These are phyloP conservation scores for Trichophyton schoenleinii DNA, from an alignment of 2,329 filamentous ascomycete genomes.

Conservation along the genomic window DNA sequence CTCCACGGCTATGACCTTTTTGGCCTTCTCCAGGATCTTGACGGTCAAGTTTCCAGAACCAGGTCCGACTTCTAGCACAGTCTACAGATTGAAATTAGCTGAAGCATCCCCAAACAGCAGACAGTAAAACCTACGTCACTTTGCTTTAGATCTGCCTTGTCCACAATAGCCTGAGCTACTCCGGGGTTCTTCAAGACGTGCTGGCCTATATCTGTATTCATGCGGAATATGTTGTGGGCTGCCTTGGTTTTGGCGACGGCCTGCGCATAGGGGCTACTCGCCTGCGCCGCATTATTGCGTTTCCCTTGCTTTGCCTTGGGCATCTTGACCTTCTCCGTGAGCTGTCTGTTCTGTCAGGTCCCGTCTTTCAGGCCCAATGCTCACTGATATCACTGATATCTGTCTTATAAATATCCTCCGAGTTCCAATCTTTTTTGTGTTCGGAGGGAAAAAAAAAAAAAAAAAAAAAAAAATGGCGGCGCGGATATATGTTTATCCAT, in stretches of 20 bases:
- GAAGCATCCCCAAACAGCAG: background rate
- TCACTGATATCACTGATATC: background rate
- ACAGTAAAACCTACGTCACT: slow-evolving; percentile 44
- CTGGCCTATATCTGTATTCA: slow-evolving; percentile 81
- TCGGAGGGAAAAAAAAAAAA: background rate
- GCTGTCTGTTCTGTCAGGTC: background rate
- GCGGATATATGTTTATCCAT: background rate
- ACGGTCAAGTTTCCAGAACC: slow-evolving; percentile 84
- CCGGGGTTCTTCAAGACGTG: slow-evolving; percentile 91
- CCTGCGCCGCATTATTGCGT: slow-evolving; percentile 38
- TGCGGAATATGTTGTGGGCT: slow-evolving; percentile 85
- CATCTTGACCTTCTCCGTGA: slow-evolving; percentile 27
- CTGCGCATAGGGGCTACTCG: slow-evolving; percentile 28
- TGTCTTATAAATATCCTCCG: background rate
- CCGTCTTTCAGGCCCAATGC: background rate
- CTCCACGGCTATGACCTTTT: slow-evolving; percentile 75
- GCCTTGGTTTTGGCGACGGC: slow-evolving; percentile 37
- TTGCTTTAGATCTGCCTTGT: slow-evolving; percentile 81
- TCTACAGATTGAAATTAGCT: slow-evolving; percentile 29
- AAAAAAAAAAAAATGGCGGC: background rate
- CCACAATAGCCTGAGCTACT: slow-evolving; percentile 67
- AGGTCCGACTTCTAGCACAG: slow-evolving; percentile 83
- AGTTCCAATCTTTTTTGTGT: too few relatives aligned
- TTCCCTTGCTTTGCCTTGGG: slow-evolving; percentile 43
- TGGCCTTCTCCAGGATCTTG: slow-evolving; percentile 74